Evolutionary conservation across 2,329 filamentous ascomycete genomes (phyloP).

Genomic region (Paraphoma sp.): DNA sequence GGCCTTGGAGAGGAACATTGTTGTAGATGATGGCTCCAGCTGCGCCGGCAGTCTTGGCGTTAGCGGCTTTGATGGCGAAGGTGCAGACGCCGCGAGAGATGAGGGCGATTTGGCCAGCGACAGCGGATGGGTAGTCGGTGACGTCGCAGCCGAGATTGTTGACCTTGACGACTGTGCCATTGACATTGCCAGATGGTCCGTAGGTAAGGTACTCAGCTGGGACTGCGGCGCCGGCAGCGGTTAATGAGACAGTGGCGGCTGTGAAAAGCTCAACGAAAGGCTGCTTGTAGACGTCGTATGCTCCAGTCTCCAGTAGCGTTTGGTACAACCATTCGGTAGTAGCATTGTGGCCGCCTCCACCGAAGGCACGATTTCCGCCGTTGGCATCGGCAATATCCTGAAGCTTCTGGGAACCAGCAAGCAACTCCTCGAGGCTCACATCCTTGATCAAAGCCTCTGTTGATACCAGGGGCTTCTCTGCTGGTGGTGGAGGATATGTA

Average conservation of each 20-base stretch:
- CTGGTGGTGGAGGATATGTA: background rate
- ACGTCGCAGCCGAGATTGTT: conserved; percentile 68
- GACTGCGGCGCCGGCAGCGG: conserved; percentile 30
- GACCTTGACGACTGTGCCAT: conserved; percentile 66
- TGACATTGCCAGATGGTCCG: conserved; percentile 69
- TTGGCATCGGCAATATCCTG: conserved; percentile 41
- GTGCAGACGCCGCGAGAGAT: conserved; percentile 71
- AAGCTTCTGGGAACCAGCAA: conserved; percentile 41
- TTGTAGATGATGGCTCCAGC: conserved; percentile 75
- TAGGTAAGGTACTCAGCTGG: conserved; percentile 51
- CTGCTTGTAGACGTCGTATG: conserved; percentile 45
- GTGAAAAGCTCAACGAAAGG: conserved; percentile 45
- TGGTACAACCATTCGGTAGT: conserved; percentile 43
- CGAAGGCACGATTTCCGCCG: conserved; percentile 46
- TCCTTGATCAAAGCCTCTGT: conserved; percentile 32
- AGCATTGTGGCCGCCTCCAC: conserved; percentile 42
- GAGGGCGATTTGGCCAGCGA: conserved; percentile 70
- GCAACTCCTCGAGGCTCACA: conserved; percentile 39
- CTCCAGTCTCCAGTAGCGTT: conserved; percentile 35
- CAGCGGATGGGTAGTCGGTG: conserved; percentile 64
- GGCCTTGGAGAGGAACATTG: conserved; percentile 62
- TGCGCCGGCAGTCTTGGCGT: conserved; percentile 72
- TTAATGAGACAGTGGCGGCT: conserved; percentile 34
- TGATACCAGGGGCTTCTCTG: conserved; percentile 21
- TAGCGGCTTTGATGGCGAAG: conserved; percentile 71